Evolutionary conservation across 192 early-diverging fungal genomes (phyloP), one percentile per base, ranked within the genome.

Genomic region (Coemansia sp.): DNA sequence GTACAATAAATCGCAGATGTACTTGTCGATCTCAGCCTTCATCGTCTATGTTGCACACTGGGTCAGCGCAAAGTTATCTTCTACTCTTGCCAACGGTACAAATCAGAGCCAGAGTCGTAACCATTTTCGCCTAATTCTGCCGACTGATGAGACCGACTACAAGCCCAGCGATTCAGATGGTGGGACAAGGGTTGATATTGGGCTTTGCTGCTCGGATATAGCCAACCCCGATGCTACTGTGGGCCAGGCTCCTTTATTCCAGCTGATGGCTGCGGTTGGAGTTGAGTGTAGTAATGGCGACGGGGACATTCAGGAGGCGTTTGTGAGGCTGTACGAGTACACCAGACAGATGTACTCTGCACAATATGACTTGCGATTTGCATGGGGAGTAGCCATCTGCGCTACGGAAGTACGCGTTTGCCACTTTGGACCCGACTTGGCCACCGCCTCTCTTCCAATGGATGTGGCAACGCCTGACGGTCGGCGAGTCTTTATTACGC

Each of bases 321-420:
- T 32, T 0, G 13, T 7, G n/a, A 52, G 50, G 38, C 21, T 41
- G 11, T 19, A 35, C 4, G 46, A 34, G 5, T 50, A 56, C 53
- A 41, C 37, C 2, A 5, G 36, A 19, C 21, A 33, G 19, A 27
- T 64, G 18, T 52, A 52, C 30, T 2, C 14, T 3, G 6, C 3
- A 14, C 63, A 65, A 29, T 29, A n/a, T 8, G 11, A 58, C n/a
- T 31, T 55, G 5, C 42, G 55, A 25, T 65, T 29, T 29, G 45
- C 50, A 2, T 65, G 63, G 63, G 63, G 55, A 0, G 5, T 57
- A 3, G 32, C 40, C 2, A 27, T 56, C 21, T 63, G 61, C 9
- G 39, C 29, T 14, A 11, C 30, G 4, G 25, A 43, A 0, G 26
- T 51, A 9, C 8, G 27, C 9, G 42, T 26, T 1, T 50, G 30